phyloP scores from a whole-genome alignment of 179 eudicot genomes.

The Carnegiea gigantea region DNA sequence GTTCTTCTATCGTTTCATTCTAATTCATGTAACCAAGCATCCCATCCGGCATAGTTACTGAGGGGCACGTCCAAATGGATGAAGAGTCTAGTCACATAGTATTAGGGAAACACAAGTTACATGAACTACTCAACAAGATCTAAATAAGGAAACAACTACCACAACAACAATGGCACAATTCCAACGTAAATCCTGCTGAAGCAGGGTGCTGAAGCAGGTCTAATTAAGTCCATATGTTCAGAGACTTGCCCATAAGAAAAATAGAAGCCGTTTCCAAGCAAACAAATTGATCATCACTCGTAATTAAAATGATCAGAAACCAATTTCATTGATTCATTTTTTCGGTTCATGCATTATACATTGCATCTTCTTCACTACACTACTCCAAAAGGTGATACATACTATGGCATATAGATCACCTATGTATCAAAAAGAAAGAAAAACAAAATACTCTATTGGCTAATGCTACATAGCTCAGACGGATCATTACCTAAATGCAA shows the following conservation, averaged over 20 bases:
- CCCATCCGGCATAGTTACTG: neutral
- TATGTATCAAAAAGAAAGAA: too few species aligned
- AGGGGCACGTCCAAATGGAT: neutral
- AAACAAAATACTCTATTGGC: too few species aligned
- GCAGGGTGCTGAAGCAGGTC: neutral
- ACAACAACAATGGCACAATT: neutral
- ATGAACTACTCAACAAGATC: neutral
- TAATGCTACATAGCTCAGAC: too few species aligned
- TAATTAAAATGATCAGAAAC: slow-evolving; percentile 7
- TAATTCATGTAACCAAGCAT: neutral
- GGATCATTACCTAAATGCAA: too few species aligned
- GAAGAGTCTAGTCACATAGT: neutral
- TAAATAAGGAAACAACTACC: neutral
- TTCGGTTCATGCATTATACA: too few species aligned
- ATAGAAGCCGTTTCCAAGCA: neutral
- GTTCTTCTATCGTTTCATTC: neutral
- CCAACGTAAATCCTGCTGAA: neutral
- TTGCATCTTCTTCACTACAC: slow-evolving; percentile 1
- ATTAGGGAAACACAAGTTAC: neutral
- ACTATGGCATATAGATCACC: too few species aligned
- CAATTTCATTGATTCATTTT: slow-evolving; percentile 4
- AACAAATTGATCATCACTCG: neutral
- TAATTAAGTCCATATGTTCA: neutral
- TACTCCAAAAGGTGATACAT: slow-evolving; percentile 11
- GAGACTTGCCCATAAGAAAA: too few species aligned